Percentiles rank a stretch among this genome's conserved stretches.
These are phyloP conservation scores for Carex sylvatica DNA, from an alignment of 202 grass and related monocot genomes.

Conservation along the genomic window DNA sequence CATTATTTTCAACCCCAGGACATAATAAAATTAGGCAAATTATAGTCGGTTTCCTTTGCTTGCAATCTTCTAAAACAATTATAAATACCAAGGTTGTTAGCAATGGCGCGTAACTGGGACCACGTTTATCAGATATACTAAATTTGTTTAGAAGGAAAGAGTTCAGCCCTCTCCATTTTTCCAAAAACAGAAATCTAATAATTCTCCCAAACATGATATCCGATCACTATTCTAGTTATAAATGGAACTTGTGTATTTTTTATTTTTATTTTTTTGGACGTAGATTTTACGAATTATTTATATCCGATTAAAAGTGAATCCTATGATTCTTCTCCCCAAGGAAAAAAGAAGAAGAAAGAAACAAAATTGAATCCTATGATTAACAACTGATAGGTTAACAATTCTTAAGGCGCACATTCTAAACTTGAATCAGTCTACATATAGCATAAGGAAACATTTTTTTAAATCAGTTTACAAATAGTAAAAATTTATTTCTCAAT, in stretches of 20 bases:
- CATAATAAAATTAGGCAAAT: not conserved
- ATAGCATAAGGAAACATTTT: no score
- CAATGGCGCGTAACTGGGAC: not conserved
- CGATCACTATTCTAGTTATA: not conserved
- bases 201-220: not conserved
- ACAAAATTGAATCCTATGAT: no score
- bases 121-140: not conserved
- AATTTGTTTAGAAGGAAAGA: not conserved
- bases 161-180: not conserved
- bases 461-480: no score
- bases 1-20: not conserved
- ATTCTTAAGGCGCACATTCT: no score
- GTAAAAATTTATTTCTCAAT: no score
- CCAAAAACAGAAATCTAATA: not conserved
- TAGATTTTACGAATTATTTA: no score
- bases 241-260: not conserved
- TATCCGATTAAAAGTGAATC: no score
- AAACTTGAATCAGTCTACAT: no score
- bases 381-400: no score
- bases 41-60: not conserved
- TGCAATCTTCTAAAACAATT: slow-evolving; percentile 4
- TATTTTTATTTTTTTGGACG: no score
- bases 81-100: not conserved
- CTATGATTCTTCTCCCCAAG: no score
- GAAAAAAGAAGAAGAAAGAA: no score